Base-by-base conservation (phyloP, 2,329 filamentous ascomycete genomes). In the Alternaria sp. region DNA sequence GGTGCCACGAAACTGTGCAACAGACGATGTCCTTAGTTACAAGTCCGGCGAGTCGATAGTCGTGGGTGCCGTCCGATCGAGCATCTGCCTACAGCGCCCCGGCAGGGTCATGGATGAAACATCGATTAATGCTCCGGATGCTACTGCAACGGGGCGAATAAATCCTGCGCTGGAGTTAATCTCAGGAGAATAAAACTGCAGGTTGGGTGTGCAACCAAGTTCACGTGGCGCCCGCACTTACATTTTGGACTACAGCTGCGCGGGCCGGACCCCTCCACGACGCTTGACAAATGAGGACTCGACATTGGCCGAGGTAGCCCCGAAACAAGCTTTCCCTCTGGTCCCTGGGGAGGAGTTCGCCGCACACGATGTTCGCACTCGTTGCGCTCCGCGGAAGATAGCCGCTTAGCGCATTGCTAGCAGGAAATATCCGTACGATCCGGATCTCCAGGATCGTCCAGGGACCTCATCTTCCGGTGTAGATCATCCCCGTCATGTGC, bases 231-330 rank as follows among this genome's bases (percentile, higher is more conserved):
- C 43, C 59, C 32, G 51, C 54, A 56, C 54, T 58, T 61, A 58
- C 57, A 55, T 56, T 59, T 61, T 65, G 59, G 61, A 61, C 63
- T 69, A 68, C 65, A 69, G 65, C 25, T 62, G 55, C 55, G 63
- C 68, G 68, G 68, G 59, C 62, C 67, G 65, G 55, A 64, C 59
- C 54, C 49, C 63, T 69, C 63, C 45, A 69, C 36, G 12, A 49
- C 40, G 15, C 46, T 47, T 57, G 54, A 59, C 49, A 51, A 57
- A 64, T 65, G 56, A 23, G 58, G 52, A 49, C 43, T 40, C 60
- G 26, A 55, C 17, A n/a, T 17, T 62, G 59, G 59, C 54, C 52
- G 54, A 62, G 30, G 47, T 62, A 25, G 44, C 15, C 25, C 62
- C 54, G 62, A 50, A 19, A 28, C 21, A 57, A 57, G 36, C 32